These are phyloP conservation scores for Heteromeles arbutifolia DNA, from an alignment of 306 rosid genomes.

Conservation along the genomic window DNA sequence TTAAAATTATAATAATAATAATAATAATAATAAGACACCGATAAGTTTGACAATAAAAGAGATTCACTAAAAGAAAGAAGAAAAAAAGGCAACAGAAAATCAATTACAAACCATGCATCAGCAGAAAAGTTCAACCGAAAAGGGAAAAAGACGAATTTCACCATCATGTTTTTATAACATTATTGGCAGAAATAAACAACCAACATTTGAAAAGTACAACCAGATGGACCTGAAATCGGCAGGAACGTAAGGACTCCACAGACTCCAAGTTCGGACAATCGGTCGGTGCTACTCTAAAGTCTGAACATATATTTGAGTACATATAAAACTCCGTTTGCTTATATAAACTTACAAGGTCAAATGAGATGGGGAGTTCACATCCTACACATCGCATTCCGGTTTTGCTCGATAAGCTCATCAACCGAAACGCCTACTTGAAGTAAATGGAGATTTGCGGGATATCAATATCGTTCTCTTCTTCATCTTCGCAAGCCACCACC, in stretches of 20 bases:
- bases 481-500: slow-evolving; percentile 30
- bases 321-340: neutral
- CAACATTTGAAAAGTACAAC: neutral
- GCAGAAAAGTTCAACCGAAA: neutral
- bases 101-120: neutral
- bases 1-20: no score
- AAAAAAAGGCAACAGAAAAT: neutral
- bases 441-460: slow-evolving; percentile 28
- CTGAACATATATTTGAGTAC: neutral
- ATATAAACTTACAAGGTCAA: neutral
- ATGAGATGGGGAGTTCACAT: neutral
- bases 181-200: neutral
- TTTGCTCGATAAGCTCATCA: neutral
- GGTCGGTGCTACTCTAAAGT: neutral
- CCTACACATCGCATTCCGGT: neutral
- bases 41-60: no score
- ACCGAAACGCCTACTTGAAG: slow-evolving; percentile 22
- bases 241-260: neutral
- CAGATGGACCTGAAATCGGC: neutral
- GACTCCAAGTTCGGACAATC: neutral
- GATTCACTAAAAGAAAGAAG: neutral
- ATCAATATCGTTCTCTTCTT: slow-evolving; percentile 26
- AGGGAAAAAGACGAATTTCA: neutral
- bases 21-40: no score
- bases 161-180: neutral